Percentiles rank a stretch among this genome's conserved stretches.
These are phyloP conservation scores for Calycina marina DNA, from an alignment of 2,329 filamentous ascomycete species.

Conservation along the genomic window DNA sequence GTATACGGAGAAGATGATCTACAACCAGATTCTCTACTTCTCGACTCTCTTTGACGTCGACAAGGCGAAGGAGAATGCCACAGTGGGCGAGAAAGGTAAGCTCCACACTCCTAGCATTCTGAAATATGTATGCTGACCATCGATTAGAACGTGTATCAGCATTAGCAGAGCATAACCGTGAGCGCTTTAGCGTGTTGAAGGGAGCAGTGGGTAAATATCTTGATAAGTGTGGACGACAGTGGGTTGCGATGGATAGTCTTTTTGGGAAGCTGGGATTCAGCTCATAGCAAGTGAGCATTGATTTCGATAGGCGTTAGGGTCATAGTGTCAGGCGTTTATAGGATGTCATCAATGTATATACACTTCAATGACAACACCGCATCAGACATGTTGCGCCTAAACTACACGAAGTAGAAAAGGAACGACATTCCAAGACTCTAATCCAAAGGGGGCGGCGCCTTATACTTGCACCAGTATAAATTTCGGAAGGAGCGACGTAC, in stretches of 20 bases:
- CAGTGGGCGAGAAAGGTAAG: conserved; percentile 30
- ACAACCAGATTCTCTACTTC: conserved; percentile 89
- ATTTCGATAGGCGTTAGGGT: conserved; percentile 6
- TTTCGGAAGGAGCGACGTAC: no score
- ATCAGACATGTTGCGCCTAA: no score
- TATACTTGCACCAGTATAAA: no score
- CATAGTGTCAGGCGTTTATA: conserved; percentile 10
- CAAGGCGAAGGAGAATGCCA: conserved; percentile 45
- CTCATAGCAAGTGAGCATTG: conserved; percentile 8
- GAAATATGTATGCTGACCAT: conserved; percentile 14
- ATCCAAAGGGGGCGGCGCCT: no score
- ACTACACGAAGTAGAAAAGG: no score
- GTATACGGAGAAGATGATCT: conserved; percentile 75
- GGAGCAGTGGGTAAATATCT: conserved; percentile 69
- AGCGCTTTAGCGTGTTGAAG: conserved; percentile 62
- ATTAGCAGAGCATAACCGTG: conserved; percentile 69
- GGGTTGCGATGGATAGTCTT: conserved; percentile 84
- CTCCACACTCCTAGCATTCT: background rate
- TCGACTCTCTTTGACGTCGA: conserved; percentile 79
- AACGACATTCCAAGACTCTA: no score
- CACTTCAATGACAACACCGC: no score
- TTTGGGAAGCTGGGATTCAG: conserved; percentile 54
- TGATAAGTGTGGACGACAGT: conserved; percentile 79
- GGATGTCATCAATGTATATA: background rate
- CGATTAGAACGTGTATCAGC: conserved; percentile 36